Base-by-base conservation (phyloP, 257 asterid genomes). In the Ilex aquifolium region DNA sequence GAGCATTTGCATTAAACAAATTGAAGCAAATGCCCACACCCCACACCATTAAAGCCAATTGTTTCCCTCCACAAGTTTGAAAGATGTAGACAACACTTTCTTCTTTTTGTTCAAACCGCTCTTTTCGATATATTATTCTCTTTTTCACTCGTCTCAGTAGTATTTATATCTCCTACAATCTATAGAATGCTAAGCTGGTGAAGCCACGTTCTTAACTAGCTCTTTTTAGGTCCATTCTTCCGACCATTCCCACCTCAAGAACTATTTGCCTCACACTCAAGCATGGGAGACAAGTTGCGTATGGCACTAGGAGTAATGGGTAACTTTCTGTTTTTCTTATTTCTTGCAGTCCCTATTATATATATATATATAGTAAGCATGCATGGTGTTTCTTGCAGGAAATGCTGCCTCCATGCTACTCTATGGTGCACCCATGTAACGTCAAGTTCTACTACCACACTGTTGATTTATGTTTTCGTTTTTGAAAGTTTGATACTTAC, bases 241-340 rank as follows among this genome's bases (percentile, higher is more conserved):
- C 8, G 27, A 36, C 42, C 42, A 36, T 36, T 36, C 42, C 42
- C 42, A 4, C 42, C 42, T 36, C 42, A 36, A 36, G 42, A 36
- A 0, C 27, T 21, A 21, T 21, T 21, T 21, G 27, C 27, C 27
- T 21, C 27, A 1, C 50, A 7, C 56, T 44, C 66, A 50, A 52
- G 56, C 52, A 83, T 88, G 96, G 89, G 77, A 57, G 87, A 81
- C 66, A 76, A 65, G 60, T 50, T 89, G 69, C 94, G 88, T 54
- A 65, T 89, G 72, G 86, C 89, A 52, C 78, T 78, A 2, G 96
- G 96, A 76, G 36, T 86, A 48, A 61, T 83, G 77, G 96, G 97
- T 84, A 79, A 50, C 17, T 32, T 46, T 46, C 27, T 39, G 42
- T 4, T 13, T 15, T 4, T 5, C 31, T 14, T 53, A 14, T 53